phyloP scores from a whole-genome alignment of 2,329 filamentous ascomycete species.

The Trichoderma cornu-damae region DNA sequence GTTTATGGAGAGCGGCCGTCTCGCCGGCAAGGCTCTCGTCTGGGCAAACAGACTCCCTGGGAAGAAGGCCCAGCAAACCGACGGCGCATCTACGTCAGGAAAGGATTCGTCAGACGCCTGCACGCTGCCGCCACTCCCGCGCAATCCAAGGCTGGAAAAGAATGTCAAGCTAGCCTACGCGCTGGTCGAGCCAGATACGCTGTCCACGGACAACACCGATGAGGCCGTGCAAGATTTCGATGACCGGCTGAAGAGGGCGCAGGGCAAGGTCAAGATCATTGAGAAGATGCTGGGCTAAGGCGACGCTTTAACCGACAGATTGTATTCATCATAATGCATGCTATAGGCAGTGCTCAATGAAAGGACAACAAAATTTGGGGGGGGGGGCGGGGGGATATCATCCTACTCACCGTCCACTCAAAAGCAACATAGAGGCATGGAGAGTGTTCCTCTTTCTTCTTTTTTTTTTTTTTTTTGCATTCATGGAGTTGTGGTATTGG shows the following conservation, averaged over 20 bases:
- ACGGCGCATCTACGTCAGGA: slow-evolving; percentile 3
- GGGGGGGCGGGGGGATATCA: background rate
- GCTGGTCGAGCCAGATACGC: slow-evolving; percentile 69
- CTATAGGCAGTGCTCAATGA: background rate
- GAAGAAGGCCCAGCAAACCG: slow-evolving; percentile 1
- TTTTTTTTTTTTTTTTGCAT: too few relatives aligned
- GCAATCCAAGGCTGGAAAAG: slow-evolving; percentile 64
- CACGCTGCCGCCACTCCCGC: slow-evolving; percentile 41
- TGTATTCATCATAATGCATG: background rate
- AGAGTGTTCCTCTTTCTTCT: too few relatives aligned
- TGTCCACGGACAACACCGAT: slow-evolving; percentile 78
- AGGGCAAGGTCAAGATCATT: slow-evolving; percentile 79
- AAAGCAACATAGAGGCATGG: background rate
- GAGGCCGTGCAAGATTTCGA: slow-evolving; percentile 89
- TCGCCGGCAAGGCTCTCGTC: slow-evolving; percentile 74
- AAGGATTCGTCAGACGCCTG: slow-evolving; percentile 15
- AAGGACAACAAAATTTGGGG: background rate
- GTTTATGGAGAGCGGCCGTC: slow-evolving; percentile 70
- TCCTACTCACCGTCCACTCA: background rate
- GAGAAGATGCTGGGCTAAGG: slow-evolving; percentile 56
- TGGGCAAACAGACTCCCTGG: slow-evolving; percentile 67
- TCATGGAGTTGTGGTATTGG: slow-evolving; percentile 8
- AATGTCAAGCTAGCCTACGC: slow-evolving; percentile 72
- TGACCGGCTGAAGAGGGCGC: slow-evolving; percentile 76
- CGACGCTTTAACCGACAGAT: background rate